A percentile compares a stretch with the other conserved stretches of the same genome.
These are phyloP conservation scores for Mycosphaerella sp. DNA, from an alignment of 2,329 filamentous ascomycete genomes.

Conservation along the genomic window DNA sequence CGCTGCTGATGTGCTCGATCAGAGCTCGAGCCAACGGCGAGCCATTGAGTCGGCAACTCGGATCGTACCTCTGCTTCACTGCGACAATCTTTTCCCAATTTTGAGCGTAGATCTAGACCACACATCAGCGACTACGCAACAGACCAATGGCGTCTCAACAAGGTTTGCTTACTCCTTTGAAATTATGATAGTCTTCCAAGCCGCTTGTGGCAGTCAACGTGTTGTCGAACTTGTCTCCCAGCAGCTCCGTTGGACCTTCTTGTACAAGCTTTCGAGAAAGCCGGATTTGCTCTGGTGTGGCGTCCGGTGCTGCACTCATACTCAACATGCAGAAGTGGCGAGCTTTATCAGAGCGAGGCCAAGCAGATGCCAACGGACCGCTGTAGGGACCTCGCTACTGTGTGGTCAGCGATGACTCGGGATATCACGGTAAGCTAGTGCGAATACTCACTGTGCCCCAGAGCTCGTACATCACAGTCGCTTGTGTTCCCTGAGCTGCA, in stretches of 20 bases:
- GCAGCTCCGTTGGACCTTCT: background rate
- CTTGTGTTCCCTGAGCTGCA: background rate
- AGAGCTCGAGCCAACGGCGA: background rate
- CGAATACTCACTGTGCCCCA: slow-evolving; percentile 2
- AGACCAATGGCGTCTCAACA: background rate
- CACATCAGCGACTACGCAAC: background rate
- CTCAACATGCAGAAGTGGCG: slow-evolving; percentile 6
- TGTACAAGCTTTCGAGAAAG: background rate
- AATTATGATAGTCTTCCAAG: background rate
- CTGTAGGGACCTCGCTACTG: background rate
- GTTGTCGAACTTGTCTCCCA: background rate
- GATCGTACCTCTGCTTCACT: background rate
- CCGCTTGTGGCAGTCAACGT: background rate
- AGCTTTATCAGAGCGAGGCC: background rate
- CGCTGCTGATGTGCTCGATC: background rate
- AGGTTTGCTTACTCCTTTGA: background rate
- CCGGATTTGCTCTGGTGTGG: background rate
- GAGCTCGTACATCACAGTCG: slow-evolving; percentile 5
- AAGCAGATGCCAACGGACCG: slow-evolving; percentile 2
- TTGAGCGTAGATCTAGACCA: background rate
- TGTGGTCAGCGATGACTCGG: background rate
- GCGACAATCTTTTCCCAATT: background rate
- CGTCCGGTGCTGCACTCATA: background rate
- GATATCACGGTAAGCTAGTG: background rate
- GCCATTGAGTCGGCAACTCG: background rate